These are phyloP conservation scores for Xylaria bambusicola DNA, from an alignment of 495 filamentous ascomycete species.

Conservation along the genomic window DNA sequence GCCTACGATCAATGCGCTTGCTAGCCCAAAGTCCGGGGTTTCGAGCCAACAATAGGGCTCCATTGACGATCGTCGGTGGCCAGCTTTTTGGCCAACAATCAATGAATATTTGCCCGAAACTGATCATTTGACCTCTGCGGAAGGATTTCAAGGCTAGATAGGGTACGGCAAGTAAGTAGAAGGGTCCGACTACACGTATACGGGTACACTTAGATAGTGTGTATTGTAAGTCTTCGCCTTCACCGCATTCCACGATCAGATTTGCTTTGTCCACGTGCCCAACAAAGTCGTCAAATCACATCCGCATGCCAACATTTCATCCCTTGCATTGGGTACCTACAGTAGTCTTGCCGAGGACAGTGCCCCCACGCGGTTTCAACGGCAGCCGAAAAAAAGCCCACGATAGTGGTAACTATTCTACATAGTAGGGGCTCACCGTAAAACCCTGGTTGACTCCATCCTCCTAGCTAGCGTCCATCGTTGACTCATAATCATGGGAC, in stretches of 20 bases:
- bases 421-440: background rate
- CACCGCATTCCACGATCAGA: background rate
- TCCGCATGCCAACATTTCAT: background rate
- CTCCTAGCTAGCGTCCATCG: background rate
- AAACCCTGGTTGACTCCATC: background rate
- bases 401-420: background rate
- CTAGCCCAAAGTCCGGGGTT: too few species aligned
- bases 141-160: too few species aligned
- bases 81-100: too few species aligned
- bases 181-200: too few species aligned
- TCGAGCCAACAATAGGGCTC: too few species aligned
- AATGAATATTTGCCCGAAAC: too few species aligned
- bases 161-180: too few species aligned
- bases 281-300: background rate
- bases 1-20: too few species aligned
- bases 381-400: background rate
- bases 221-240: too few species aligned
- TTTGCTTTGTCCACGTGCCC: slow-evolving; percentile 1
- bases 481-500: background rate
- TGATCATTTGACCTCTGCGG: background rate
- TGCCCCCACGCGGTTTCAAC: background rate
- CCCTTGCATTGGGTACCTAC: slow-evolving; percentile 14
- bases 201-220: too few species aligned
- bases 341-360: too few species aligned
- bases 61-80: too few species aligned